Evolutionary conservation across 2,329 filamentous ascomycete species (phyloP), one percentile per base, ranked within the genome.

Genomic region (Aureobasidium sp.): DNA sequence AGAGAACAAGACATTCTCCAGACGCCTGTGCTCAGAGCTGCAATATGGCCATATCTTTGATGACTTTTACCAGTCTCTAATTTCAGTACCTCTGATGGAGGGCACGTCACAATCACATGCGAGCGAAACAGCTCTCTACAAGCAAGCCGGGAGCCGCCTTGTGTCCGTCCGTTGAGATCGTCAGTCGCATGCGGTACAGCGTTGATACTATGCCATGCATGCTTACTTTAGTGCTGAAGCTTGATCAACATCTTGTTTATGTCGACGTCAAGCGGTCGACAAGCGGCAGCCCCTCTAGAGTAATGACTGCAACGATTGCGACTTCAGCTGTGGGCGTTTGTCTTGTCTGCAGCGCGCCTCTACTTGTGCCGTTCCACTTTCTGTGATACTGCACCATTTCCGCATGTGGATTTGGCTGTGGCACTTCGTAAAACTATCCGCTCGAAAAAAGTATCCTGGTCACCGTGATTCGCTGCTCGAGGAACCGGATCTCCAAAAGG

Each of bases 211-310:
- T 27, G 39, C 41, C 27, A 46, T 34, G 52, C 52, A 41, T 46
- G n/a, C 34, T n/a, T 48, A 46, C 46, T 15, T 48, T 55, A 56
- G 53, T 34, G 17, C 15, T 32, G n/a, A 56, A 56, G 53, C 53
- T 56, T 56, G 51, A 55, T 26, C 51, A 29, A 29, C 3, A 46
- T 56, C 39, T 56, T 56, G 52, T 32, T 56, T 34, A 56, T 34
- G 26, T 34, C 53, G 53, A 56, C 53, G 39, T 56, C 53, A 36
- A 56, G 17, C 17, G 39, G 20, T 56, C n/a, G 12, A 12, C 29
- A 34, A 24, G 39, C 39, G n/a, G 53, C 53, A 56, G 27, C 27
- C 17, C 17, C 24, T 34, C 27, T 26, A 15, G 17, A 24, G 26
- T 39, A 3, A 56, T 36, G 27, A 34, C 53, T 20, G 26, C 29